Evolutionary conservation across 345 rosid species (phyloP).

Genomic region (Brassica napus): Da-Ae NC_063438.1:23389001-23389500

Average conservation of each 20-base stretch:
- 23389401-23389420: slow-evolving; percentile 9
- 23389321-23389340: background rate
- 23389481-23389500: slow-evolving; percentile 13
- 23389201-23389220: background rate
- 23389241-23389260: background rate
- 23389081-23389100: background rate
- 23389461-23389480: slow-evolving; percentile 5
- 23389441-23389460: slow-evolving; percentile 23
- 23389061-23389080: background rate
- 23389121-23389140: background rate
- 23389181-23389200: background rate
- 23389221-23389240: background rate
- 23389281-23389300: slow-evolving; percentile 3
- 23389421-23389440: background rate
- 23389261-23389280: background rate
- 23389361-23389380: slow-evolving; percentile 1
- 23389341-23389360: background rate
- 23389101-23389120: background rate
- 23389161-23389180: background rate
- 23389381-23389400: slow-evolving; percentile 16
- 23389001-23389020: background rate
- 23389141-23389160: background rate
- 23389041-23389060: background rate
- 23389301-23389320: slow-evolving; percentile 14
- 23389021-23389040: background rate